A percentile compares a stretch with the other conserved stretches of the same genome.
These are phyloP conservation scores for Talaromyces atroroseus DNA, from an alignment of 2,329 filamentous ascomycete species.

Conservation along the genomic window DNA sequence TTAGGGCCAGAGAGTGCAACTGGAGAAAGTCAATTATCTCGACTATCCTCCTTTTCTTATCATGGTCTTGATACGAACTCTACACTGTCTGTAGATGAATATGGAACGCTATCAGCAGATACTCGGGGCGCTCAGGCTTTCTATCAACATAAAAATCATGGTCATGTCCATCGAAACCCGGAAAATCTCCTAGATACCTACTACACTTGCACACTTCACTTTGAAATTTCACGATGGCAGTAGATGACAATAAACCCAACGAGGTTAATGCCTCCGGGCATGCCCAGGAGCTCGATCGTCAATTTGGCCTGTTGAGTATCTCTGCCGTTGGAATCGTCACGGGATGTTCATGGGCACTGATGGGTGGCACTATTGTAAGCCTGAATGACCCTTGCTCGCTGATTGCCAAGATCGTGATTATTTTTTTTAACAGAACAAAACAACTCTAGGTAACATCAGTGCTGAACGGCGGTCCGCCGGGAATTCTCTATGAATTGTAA, in stretches of 20 bases:
- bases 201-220: background rate
- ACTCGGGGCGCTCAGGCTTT: background rate
- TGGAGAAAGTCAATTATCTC: background rate
- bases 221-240: background rate
- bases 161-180: background rate
- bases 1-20: background rate
- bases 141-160: background rate
- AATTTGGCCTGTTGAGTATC: constrained; percentile 50
- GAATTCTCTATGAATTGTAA: constrained; percentile 41
- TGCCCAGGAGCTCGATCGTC: constrained; percentile 50
- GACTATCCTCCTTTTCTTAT: background rate
- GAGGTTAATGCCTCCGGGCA: constrained; percentile 35
- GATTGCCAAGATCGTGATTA: background rate
- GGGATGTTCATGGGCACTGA: constrained; percentile 23
- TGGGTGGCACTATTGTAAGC: constrained; percentile 38
- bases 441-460: constrained; percentile 33
- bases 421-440: background rate
- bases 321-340: constrained; percentile 50
- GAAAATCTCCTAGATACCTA: background rate
- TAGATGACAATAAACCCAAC: background rate
- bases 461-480: constrained; percentile 42
- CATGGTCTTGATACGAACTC: background rate
- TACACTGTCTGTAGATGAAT: background rate
- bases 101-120: background rate
- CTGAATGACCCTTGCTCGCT: background rate